Conservation (phyloP, 1,284 basidiomycete genomes). For the Cerrena zonata region DNA sequence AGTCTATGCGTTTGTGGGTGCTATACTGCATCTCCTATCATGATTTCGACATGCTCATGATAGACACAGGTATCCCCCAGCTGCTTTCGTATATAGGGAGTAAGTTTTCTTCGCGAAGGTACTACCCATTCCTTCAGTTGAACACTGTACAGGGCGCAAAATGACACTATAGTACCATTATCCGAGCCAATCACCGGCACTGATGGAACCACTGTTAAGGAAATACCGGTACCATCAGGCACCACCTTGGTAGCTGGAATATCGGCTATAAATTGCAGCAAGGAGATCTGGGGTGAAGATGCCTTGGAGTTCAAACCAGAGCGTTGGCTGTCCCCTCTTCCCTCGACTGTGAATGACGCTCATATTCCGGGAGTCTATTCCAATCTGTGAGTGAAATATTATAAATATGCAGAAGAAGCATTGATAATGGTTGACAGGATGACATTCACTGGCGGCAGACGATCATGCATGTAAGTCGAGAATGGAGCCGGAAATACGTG, state of each 20-base stretch:
- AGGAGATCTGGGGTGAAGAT: constrained; percentile 38
- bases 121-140: background rate
- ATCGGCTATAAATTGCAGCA: constrained; percentile 40
- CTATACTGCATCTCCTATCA: background rate
- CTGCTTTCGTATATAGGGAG: constrained; percentile 10
- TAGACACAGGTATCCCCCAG: constrained; percentile 7
- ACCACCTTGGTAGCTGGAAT: constrained; percentile 36
- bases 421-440: constrained; percentile 4
- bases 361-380: constrained; percentile 17
- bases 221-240: constrained; percentile 41
- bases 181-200: constrained; percentile 34
- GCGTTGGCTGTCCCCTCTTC: constrained; percentile 17
- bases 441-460: constrained; percentile 12
- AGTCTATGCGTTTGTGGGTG: constrained; percentile 20
- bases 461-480: constrained; percentile 12
- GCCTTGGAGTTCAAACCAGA: constrained; percentile 19
- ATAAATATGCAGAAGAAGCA: background rate
- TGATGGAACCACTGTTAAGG: constrained; percentile 32
- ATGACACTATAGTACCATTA: constrained; percentile 53
- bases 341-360: constrained; percentile 13
- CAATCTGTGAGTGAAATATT: no score
- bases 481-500: no score
- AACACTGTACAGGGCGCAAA: constrained; percentile 9
- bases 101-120: constrained; percentile 1
- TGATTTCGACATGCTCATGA: background rate